Conservation (phyloP, 164 flowering plant genomes). For the Platanus orientalis region DNA sequence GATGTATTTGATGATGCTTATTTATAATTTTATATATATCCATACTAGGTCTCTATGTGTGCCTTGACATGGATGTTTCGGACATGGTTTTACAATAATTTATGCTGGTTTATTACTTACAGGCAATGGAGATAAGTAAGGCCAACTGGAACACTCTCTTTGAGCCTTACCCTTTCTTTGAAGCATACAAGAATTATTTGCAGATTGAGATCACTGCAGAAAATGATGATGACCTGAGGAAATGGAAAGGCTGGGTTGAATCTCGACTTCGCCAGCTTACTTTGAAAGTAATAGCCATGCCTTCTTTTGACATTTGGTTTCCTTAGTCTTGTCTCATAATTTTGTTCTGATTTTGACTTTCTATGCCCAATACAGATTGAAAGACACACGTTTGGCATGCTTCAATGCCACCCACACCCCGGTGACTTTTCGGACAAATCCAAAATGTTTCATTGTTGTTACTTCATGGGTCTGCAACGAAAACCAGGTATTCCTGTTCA, state of each 20-base stretch:
- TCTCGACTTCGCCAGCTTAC: conserved; percentile 86
- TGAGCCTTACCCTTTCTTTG: conserved; percentile 80
- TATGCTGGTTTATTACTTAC: conserved; percentile 13
- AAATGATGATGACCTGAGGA: conserved; percentile 61
- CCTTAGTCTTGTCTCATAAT: background rate
- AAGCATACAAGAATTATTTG: conserved; percentile 78
- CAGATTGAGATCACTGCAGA: conserved; percentile 75
- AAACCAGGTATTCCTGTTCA: conserved; percentile 57
- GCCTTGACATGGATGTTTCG: background rate
- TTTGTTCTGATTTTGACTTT: background rate
- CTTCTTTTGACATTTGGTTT: background rate
- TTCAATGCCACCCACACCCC: conserved; percentile 91
- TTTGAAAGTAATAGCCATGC: conserved; percentile 49
- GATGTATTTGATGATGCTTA: too few relatives aligned
- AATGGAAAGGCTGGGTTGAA: conserved; percentile 97
- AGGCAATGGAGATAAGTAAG: conserved; percentile 70
- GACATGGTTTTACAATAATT: background rate
- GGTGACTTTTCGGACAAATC: conserved; percentile 49
- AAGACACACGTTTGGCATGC: conserved; percentile 63
- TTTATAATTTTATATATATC: too few relatives aligned
- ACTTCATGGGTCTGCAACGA: conserved; percentile 84
- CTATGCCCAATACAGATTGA: conserved; percentile 51
- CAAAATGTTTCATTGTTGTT: conserved; percentile 53
- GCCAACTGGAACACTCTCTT: conserved; percentile 67
- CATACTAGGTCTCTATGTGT: background rate